Evolutionary conservation across 768 basidiomycete genomes (phyloP).

Genomic region (Chiua virens): DNA sequence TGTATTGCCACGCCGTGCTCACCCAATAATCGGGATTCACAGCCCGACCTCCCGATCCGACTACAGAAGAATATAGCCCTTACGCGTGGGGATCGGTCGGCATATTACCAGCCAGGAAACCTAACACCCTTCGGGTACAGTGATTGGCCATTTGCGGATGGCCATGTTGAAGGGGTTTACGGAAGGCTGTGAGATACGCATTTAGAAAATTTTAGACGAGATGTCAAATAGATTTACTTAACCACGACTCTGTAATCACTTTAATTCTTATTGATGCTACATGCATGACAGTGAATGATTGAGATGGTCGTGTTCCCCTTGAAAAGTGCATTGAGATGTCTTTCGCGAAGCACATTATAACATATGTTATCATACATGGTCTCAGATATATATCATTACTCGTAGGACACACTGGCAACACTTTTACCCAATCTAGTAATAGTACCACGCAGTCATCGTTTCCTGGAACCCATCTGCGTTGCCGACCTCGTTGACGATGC

Average conservation of each 20-base stretch:
- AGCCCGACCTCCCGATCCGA: slow-evolving; percentile 35
- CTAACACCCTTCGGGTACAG: slow-evolving; percentile 28
- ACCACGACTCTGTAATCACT: too few species aligned
- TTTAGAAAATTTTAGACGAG: too few species aligned
- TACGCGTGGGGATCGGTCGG: slow-evolving; percentile 14
- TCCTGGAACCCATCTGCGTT: slow-evolving; percentile 42
- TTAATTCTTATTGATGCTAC: too few species aligned
- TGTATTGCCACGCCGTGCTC: neutral
- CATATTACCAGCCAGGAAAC: slow-evolving; percentile 27
- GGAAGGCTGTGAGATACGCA: neutral
- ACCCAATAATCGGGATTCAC: neutral
- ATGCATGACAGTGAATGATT: too few species aligned
- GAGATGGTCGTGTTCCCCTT: too few species aligned
- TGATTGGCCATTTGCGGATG: slow-evolving; percentile 29
- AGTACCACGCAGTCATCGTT: slow-evolving; percentile 29
- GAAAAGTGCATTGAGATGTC: too few species aligned
- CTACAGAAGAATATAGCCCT: slow-evolving; percentile 23
- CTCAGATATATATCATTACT: too few species aligned
- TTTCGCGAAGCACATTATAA: too few species aligned
- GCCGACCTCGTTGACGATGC: slow-evolving; percentile 33
- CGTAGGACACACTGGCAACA: too few species aligned
- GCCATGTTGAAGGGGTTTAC: neutral
- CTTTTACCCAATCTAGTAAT: neutral
- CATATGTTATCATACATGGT: too few species aligned
- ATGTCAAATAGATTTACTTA: too few species aligned